phyloP scores from a whole-genome alignment of 2,329 filamentous ascomycete species.

The Epichloe scottii region DNA sequence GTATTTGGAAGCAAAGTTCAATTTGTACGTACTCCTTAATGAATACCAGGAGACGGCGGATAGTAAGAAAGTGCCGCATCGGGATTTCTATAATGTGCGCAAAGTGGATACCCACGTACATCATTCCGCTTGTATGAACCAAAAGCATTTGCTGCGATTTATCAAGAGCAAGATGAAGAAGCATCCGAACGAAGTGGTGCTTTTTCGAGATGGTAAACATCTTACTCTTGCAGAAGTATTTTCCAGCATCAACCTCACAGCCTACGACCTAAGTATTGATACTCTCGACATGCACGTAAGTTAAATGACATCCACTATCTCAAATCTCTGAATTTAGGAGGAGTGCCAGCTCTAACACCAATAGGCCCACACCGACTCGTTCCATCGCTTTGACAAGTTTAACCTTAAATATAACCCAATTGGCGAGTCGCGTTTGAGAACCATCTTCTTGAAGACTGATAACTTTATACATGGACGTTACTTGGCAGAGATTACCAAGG shows the following conservation, averaged over 20 bases:
- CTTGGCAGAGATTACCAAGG: conserved; percentile 92
- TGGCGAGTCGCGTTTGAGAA: conserved; percentile 84
- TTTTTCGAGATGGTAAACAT: conserved; percentile 84
- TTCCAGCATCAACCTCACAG: conserved; percentile 91
- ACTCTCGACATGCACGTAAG: conserved; percentile 95
- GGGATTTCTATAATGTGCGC: conserved; percentile 97
- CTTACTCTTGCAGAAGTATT: conserved; percentile 89
- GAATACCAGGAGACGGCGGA: conserved; percentile 97
- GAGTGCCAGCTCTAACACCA: background rate
- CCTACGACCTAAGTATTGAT: conserved; percentile 95
- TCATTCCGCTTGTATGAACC: conserved; percentile 98
- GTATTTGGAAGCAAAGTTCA: conserved; percentile 94
- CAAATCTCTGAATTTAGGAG: background rate
- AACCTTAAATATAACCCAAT: conserved; percentile 98
- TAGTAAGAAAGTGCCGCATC: conserved; percentile 92
- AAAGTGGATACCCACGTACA: conserved; percentile 99
- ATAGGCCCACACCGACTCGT: conserved; percentile 88
- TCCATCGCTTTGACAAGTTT: conserved; percentile 99
- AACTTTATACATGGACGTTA: conserved; percentile 96
- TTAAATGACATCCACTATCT: no score
- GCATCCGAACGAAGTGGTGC: conserved; percentile 82
- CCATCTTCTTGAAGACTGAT: conserved; percentile 98
- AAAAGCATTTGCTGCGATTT: conserved; percentile 94
- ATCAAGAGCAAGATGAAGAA: conserved; percentile 99
- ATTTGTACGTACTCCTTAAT: conserved; percentile 83